Evolutionary conservation across 768 basidiomycete genomes (phyloP), one percentile per base, ranked within the genome.

Genomic region (Asterophora lycoperdoides): DNA sequence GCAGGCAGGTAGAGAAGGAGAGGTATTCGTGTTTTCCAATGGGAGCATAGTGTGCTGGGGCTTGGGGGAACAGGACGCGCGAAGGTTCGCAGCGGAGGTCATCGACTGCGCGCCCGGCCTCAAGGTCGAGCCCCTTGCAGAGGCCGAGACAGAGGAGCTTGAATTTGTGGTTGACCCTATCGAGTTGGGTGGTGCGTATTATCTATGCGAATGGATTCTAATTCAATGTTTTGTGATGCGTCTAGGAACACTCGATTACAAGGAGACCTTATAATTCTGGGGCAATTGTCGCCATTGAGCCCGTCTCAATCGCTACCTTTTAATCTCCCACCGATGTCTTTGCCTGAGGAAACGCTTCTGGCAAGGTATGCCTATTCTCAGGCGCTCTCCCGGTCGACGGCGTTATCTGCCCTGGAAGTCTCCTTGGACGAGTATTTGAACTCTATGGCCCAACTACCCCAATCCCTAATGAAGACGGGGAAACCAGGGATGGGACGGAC

Each of bases 21-120:
- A 96, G 64, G 71, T 93, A 9, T 95, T 94, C 64, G 77, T 96
- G 10, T 96, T 96, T 63, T 75, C 78, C 15, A 92, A 90, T 55
- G 93, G 93, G 2, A 89, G 81, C 56, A 85, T 92, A 49, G 93
- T 96, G 5, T 91, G 84, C 57, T 96, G 93, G 93, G 92, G 91
- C 5, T 66, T 93, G 46, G 78, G 74, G 11, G 89, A 93, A 64
- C 74, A 75, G 8, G 88, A 88, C 33, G 93, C 87, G 2, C 73
- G 71, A 51, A 69, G 67, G 40, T 93, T 94, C 63, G 77, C 81
- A 18, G 63, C 68, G 19, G 75, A 88, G 44, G 74, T 93, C 26
- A 71, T 91, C 39, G 66, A 67, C 33, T 73, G 68, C 18, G 73
- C 74, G 2, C 64, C 73, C 0, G 76, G 73, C 1, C 77, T 83